phyloP scores from a whole-genome alignment of 1,284 basidiomycete genomes.

The Irpex sp. region DNA sequence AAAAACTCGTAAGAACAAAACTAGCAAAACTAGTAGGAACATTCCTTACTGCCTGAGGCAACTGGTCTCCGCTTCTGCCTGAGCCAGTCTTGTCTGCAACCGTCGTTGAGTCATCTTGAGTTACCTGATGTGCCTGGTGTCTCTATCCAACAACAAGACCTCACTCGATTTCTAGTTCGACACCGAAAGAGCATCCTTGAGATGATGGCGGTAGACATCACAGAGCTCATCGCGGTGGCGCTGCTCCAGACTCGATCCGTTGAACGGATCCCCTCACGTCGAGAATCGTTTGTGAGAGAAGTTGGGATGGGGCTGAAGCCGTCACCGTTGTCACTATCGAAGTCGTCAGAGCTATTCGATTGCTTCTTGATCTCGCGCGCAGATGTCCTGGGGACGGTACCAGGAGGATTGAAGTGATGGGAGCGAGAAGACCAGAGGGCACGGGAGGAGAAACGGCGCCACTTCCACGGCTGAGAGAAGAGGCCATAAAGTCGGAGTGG shows the following conservation, averaged over 20 bases:
- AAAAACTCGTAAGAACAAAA: constrained; percentile 1
- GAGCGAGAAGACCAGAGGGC: constrained; percentile 57
- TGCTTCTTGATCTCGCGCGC: constrained; percentile 40
- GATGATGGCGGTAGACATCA: constrained; percentile 79
- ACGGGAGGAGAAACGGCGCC: constrained; percentile 62
- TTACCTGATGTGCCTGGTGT: constrained; percentile 76
- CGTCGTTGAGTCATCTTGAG: constrained; percentile 72
- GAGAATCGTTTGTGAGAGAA: constrained; percentile 44
- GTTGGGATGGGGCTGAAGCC: constrained; percentile 53
- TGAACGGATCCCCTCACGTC: constrained; percentile 82
- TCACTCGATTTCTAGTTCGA: constrained; percentile 89
- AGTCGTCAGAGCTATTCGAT: constrained; percentile 58
- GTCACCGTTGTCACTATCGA: constrained; percentile 57
- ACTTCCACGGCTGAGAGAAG: constrained; percentile 61
- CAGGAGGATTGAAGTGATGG: constrained; percentile 71
- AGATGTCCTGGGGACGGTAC: constrained; percentile 34
- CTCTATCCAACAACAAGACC: constrained; percentile 80
- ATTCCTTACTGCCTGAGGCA: constrained; percentile 59
- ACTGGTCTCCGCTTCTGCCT: constrained; percentile 72
- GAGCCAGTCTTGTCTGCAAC: constrained; percentile 68
- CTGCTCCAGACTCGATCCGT: constrained; percentile 85
- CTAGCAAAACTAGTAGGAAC: background rate
- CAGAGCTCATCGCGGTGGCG: constrained; percentile 82
- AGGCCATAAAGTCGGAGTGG: constrained; percentile 62
- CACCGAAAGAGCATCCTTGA: constrained; percentile 81